Base-by-base conservation (phyloP, 2,329 filamentous ascomycete genomes). In the Colletotrichum spaethianum region DNA sequence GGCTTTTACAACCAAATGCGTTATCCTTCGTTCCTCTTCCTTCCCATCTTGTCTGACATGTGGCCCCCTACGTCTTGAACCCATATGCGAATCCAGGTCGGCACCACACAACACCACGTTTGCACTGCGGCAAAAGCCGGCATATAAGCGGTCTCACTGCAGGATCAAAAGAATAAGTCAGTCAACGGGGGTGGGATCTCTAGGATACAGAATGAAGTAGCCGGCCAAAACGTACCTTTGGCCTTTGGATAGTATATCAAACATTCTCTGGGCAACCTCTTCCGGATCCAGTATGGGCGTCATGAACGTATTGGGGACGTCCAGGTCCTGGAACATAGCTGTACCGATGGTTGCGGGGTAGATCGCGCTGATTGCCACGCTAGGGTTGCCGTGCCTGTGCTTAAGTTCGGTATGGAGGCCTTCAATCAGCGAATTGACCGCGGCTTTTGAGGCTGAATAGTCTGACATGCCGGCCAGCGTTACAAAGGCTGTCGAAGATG, bases 361-460 rank as follows among this genome's bases (percentile, higher is more conserved):
- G 23, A 61, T 31, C 5, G 23, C 26, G 12, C 38, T 44, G 16
- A 75, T 46, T 14, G 90, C 82, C 31, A 92, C 87, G 56, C 83
- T 84, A 0, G 85, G 86, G 2, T 89, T 89, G 33, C 86, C 83
- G 75, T 91, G 90, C 14, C 84, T 79, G 7, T 85, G 86, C 46
- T 81, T 82, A 46, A 90, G 76, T 76, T 90, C 88, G 1, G 83
- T 80, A 0, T 83, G 80, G 0, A 90, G 78, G 0, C 84, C 90
- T 77, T 92, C 90, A 76, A 92, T 89, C 80, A 92, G 89, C 12
- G 86, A 80, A 1, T 90, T 77, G 0, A 88, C 86, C 0, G 88
- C 90, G 2, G 89, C 84, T 80, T 92, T 92, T 63, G 84, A 86
- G 3, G 87, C 84, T 0, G 83, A 82, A 79, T 92, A 93, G 78